Percentiles rank a stretch among this genome's conserved stretches.
phyloP scores from a whole-genome alignment of 495 filamentous ascomycete genomes.

The Echria macrotheca region DNA sequence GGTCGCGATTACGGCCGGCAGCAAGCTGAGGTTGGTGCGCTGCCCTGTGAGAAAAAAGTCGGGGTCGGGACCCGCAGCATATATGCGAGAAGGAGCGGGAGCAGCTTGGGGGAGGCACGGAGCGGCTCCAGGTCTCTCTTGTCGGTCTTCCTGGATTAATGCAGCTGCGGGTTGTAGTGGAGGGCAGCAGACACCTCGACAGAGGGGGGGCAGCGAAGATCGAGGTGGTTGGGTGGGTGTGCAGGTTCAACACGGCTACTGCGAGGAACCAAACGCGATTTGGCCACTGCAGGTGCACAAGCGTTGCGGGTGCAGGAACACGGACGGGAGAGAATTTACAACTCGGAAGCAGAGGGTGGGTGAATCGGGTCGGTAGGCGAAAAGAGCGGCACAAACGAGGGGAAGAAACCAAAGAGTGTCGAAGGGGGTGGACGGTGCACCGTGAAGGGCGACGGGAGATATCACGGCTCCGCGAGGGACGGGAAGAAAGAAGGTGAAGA shows the following conservation, averaged over 20 bases:
- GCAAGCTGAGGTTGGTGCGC: conserved; percentile 6
- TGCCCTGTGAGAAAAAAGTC: conserved; percentile 9
- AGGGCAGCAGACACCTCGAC: neutral
- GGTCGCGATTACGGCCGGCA: conserved; percentile 13
- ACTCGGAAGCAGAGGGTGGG: neutral
- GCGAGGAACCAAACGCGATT: conserved; percentile 5
- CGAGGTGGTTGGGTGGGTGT: conserved; percentile 15
- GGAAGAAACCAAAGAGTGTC: conserved; percentile 13
- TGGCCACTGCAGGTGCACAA: conserved; percentile 7
- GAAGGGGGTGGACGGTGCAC: conserved; percentile 10
- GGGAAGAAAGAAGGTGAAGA: conserved; percentile 14
- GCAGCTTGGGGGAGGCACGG: conserved; percentile 9
- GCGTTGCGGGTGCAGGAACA: conserved; percentile 4
- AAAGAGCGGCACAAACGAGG: conserved; percentile 16
- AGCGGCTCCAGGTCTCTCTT: conserved; percentile 15
- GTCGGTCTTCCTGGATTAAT: conserved; percentile 10
- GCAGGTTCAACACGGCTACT: conserved; percentile 12
- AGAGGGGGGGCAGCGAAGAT: conserved; percentile 2
- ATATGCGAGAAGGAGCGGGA: conserved; percentile 17
- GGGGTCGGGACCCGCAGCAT: conserved; percentile 17
- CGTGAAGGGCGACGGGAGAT: conserved; percentile 10
- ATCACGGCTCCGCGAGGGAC: conserved; percentile 18
- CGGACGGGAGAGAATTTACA: conserved; percentile 1
- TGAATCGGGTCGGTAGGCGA: conserved; percentile 6
- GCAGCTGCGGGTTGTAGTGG: conserved; percentile 3